A percentile compares a stretch with the other conserved stretches of the same genome.
Evolutionary conservation across 73 alveolate genomes (phyloP).

Genomic region (Durusdinium trenchii): DNA sequence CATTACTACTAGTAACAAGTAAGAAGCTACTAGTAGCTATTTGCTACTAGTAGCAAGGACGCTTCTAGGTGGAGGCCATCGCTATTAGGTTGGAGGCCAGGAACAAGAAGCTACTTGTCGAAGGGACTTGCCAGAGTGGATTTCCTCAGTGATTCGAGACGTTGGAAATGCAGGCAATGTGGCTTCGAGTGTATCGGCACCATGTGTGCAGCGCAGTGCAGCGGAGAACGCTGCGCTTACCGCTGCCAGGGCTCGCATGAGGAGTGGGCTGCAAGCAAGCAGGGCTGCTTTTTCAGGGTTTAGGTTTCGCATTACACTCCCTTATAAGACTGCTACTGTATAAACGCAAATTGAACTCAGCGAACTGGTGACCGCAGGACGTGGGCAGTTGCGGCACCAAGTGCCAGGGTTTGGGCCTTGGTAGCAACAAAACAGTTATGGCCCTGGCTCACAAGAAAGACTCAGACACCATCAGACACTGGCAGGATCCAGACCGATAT

Average conservation of each 20-base stretch:
- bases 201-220: slow-evolving; percentile 79
- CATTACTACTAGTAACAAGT: no score
- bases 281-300: not conserved
- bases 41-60: no score
- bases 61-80: no score
- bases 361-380: not conserved
- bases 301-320: not conserved
- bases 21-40: no score
- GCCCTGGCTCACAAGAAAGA: no score
- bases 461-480: no score
- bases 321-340: not conserved
- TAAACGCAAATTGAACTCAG: not conserved
- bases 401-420: slow-evolving; percentile 17
- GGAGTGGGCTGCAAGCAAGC: not conserved
- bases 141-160: no score
- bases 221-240: slow-evolving; percentile 86
- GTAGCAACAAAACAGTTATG: not conserved
- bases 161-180: slow-evolving; percentile 89
- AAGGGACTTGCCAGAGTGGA: no score
- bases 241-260: slow-evolving; percentile 73
- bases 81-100: no score
- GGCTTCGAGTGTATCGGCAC: slow-evolving; percentile 89
- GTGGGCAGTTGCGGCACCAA: slow-evolving; percentile 67
- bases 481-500: not conserved
- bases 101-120: no score